Conservation (phyloP, 805 yeast species). For the Candida rishiriensis region DNA sequence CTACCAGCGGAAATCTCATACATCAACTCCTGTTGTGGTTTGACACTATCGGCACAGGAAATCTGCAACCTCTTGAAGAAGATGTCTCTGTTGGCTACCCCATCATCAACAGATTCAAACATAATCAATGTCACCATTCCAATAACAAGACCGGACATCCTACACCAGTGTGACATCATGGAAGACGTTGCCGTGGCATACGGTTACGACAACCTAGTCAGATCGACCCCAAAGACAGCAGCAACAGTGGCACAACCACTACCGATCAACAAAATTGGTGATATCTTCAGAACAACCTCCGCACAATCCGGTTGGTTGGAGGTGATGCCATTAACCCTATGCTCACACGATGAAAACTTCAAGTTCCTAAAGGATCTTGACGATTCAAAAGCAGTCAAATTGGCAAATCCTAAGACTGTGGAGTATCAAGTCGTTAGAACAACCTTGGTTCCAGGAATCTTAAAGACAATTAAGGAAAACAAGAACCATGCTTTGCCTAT, state of each 20-base stretch:
- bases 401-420: conserved; percentile 93
- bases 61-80: conserved; percentile 64
- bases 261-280: conserved; percentile 87
- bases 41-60: conserved; percentile 62
- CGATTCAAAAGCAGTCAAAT: conserved; percentile 73
- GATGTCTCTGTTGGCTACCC: conserved; percentile 73
- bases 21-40: conserved; percentile 91
- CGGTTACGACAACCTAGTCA: conserved; percentile 85
- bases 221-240: conserved; percentile 71
- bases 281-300: conserved; percentile 83
- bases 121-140: conserved; percentile 71
- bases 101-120: conserved; percentile 42
- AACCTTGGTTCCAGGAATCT: conserved; percentile 85
- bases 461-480: conserved; percentile 93
- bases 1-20: conserved; percentile 74
- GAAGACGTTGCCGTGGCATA: conserved; percentile 97
- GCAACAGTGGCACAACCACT: conserved; percentile 82
- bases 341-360: conserved; percentile 97
- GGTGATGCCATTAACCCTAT: conserved; percentile 90
- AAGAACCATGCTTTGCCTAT: conserved; percentile 94
- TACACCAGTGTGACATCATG: conserved; percentile 97
- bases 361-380: conserved; percentile 72
- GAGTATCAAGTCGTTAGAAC: conserved; percentile 99
- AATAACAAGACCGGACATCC: conserved; percentile 89
- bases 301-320: conserved; percentile 96